Evolutionary conservation across 495 filamentous ascomycete genomes (phyloP), one percentile per base, ranked within the genome.

Genomic region (Xylaria intraflava): DNA sequence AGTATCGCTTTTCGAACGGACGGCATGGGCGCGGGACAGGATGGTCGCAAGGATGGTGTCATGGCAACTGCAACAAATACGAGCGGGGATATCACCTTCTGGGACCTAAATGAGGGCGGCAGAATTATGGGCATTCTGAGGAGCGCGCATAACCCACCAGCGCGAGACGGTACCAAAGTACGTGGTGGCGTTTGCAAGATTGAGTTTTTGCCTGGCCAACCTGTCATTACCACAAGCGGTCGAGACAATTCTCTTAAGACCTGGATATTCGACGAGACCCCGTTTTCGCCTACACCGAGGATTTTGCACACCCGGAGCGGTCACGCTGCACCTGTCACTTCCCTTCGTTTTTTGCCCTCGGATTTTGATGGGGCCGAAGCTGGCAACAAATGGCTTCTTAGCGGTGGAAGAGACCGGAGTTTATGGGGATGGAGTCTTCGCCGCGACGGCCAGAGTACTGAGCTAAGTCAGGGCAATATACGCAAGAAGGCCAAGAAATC

Each of bases 341-440:
- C 78, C 29, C 72, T 99, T 16, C 74, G 82, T 36, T 97, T 96
- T 67, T 66, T 95, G 43, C 92, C 94, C 6, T 74, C 87, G 1
- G 82, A 89, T 43, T 89, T 92, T 4, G 91, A 95, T 61, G 90
- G 89, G 7, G 81, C 89, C n/a, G 90, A 95, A 60, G 83, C 81
- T 45, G 80, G 78, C 30, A 90, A 90, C 1, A 97, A 99, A 70
- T 99, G 95, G 91, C 74, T 99, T 23, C 76, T 99, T 42, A 95
- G 89, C 62, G 88, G 86, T 48, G 89, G 88, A 45, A 78, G 82
- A 62, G 93, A 97, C 65, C 78, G 88, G 54, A 94, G 88, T 69
- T 74, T 97, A 11, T 96, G 94, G 91, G 91, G 86, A 14, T 92
- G 93, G 79, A 96, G 91, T 76, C 69, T 97, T 56, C 86, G 94